These are phyloP conservation scores for Boechera retrofracta DNA, from an alignment of 345 rosid species.

Conservation along the genomic window DNA sequence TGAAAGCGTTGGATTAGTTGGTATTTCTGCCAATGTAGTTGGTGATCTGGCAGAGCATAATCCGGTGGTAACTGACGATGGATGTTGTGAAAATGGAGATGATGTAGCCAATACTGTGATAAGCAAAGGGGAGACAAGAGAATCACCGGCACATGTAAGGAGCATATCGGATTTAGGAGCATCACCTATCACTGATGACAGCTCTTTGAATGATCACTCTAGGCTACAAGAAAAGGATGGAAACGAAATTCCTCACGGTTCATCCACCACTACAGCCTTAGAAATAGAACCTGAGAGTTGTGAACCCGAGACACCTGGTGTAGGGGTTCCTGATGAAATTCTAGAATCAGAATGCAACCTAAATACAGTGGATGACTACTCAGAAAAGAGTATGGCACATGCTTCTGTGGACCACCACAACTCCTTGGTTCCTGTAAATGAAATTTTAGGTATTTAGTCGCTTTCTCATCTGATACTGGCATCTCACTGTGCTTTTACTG, in stretches of 20 bases:
- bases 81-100: conserved; percentile 51
- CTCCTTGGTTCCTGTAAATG: conserved; percentile 53
- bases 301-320: conserved; percentile 44
- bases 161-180: conserved; percentile 49
- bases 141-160: conserved; percentile 43
- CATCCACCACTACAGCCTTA: conserved; percentile 60
- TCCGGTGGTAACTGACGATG: conserved; percentile 41
- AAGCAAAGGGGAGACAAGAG: conserved; percentile 33
- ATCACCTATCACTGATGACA: conserved; percentile 48
- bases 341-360: conserved; percentile 47
- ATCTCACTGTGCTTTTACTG: conserved; percentile 16
- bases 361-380: conserved; percentile 53
- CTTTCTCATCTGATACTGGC: conserved; percentile 10
- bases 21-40: conserved; percentile 48
- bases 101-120: conserved; percentile 41
- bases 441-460: conserved; percentile 53
- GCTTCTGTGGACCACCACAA: conserved; percentile 49
- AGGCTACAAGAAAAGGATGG: conserved; percentile 45
- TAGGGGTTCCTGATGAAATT: conserved; percentile 51
- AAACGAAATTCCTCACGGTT: conserved; percentile 49
- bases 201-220: conserved; percentile 44
- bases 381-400: conserved; percentile 49
- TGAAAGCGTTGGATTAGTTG: conserved; percentile 48
- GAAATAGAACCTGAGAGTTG: conserved; percentile 65
- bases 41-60: conserved; percentile 52